These are phyloP conservation scores for Triglochin maritima DNA, from an alignment of 106 monocot genomes.

Conservation along the genomic window DNA sequence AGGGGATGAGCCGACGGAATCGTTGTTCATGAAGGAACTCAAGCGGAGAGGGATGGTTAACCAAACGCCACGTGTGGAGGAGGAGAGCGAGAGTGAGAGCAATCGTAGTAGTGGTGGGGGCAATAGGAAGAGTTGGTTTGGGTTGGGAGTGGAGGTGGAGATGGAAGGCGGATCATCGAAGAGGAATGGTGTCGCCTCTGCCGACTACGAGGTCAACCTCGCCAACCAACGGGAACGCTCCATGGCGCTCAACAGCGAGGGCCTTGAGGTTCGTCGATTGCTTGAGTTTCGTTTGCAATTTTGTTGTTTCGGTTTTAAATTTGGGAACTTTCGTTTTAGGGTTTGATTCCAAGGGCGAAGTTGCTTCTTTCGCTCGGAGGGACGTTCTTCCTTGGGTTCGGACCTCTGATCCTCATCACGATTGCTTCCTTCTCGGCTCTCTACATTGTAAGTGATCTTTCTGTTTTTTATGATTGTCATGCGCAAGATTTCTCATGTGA, in stretches of 20 bases:
- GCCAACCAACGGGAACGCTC: constrained; percentile 14
- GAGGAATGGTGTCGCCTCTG: constrained; percentile 15
- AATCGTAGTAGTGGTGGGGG: neutral
- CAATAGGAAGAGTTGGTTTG: neutral
- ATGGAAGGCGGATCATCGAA: constrained; percentile 8
- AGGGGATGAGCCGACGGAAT: constrained; percentile 73
- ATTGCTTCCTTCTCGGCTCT: constrained; percentile 41
- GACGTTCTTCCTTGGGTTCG: constrained; percentile 79
- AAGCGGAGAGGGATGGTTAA: constrained; percentile 65
- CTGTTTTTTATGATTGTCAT: neutral
- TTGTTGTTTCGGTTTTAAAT: neutral
- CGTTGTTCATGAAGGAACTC: constrained; percentile 87
- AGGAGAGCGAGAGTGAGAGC: neutral
- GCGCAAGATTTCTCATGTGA: too few relatives aligned
- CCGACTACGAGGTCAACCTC: constrained; percentile 11
- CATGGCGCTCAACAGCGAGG: constrained; percentile 26
- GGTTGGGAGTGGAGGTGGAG: constrained; percentile 20
- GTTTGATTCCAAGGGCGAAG: constrained; percentile 78
- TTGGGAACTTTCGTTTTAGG: constrained; percentile 24
- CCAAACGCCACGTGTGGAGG: constrained; percentile 37
- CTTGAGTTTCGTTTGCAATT: neutral
- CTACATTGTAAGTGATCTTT: constrained; percentile 50
- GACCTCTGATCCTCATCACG: constrained; percentile 65
- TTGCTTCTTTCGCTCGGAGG: constrained; percentile 70
- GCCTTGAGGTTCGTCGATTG: constrained; percentile 15